Conservation (phyloP, 371 early-diverging fungal genomes). For the Gilbertella persicaria region DNA sequence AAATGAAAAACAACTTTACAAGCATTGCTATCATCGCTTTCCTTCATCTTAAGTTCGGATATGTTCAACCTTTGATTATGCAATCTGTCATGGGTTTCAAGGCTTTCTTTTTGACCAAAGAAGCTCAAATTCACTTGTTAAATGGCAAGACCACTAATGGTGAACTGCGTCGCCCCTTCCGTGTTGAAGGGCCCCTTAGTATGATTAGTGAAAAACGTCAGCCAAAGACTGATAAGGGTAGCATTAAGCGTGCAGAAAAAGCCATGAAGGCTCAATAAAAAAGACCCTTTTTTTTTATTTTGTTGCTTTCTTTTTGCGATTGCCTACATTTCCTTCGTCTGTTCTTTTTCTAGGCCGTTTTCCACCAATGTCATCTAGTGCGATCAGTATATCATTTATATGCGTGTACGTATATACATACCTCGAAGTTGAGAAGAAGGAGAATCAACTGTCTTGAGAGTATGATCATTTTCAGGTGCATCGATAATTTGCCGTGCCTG, state of each 20-base stretch:
- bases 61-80: constrained; percentile 82
- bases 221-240: constrained; percentile 46
- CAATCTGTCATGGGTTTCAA: constrained; percentile 78
- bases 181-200: constrained; percentile 66
- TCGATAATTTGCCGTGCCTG: constrained; percentile 32
- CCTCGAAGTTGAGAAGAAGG: constrained; percentile 13
- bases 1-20: constrained; percentile 65
- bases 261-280: constrained; percentile 44
- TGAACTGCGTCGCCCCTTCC: constrained; percentile 81
- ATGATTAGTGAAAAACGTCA: constrained; percentile 34
- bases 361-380: constrained; percentile 25
- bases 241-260: constrained; percentile 55
- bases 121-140: constrained; percentile 69
- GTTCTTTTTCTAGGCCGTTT: constrained; percentile 26
- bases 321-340: constrained; percentile 17
- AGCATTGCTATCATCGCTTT: constrained; percentile 68
- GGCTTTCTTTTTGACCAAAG: constrained; percentile 61
- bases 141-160: constrained; percentile 68
- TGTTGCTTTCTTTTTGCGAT: constrained; percentile 22
- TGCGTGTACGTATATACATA: neutral
- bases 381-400: too few species aligned
- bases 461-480: constrained; percentile 4
- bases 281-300: constrained; percentile 10
- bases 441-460: neutral
- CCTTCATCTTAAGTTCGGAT: constrained; percentile 84